phyloP scores from a whole-genome alignment of 805 yeast genomes.

The Komagataella mondaviorum region DNA sequence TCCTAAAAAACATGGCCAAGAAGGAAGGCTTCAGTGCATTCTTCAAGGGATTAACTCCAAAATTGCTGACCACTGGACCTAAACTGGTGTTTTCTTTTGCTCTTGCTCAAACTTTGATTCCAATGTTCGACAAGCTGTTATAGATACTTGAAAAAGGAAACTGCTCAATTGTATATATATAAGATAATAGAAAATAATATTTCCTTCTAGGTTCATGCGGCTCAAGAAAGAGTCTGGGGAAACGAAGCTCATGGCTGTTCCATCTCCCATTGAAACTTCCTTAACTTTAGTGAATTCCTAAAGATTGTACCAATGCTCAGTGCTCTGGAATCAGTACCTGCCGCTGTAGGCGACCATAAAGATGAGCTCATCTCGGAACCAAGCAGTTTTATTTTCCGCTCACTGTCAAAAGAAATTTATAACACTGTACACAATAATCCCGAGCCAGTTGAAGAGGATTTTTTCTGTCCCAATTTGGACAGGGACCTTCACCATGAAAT shows the following conservation, averaged over 20 bases:
- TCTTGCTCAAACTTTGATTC: constrained; percentile 91
- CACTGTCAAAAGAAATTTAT: not conserved
- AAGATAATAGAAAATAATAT: not conserved
- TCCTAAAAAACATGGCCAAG: constrained; percentile 82
- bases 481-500: not conserved
- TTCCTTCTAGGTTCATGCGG: not conserved
- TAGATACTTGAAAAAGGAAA: constrained; percentile 6
- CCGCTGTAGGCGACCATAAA: not conserved
- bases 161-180: constrained; percentile 5
- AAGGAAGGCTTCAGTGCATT: constrained; percentile 85
- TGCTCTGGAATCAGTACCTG: not conserved
- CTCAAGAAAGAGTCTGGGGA: not conserved
- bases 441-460: not conserved
- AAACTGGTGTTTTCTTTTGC: constrained; percentile 97
- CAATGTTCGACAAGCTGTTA: constrained; percentile 77
- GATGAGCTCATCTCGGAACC: not conserved
- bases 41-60: constrained; percentile 95
- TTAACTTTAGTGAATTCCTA: not conserved
- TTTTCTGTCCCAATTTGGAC: not conserved
- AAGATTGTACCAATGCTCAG: not conserved
- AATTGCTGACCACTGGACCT: constrained; percentile 94
- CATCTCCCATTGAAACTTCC: not conserved
- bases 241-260: not conserved
- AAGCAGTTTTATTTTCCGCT: not conserved
- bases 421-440: not conserved